phyloP scores from a whole-genome alignment of 305 asterid species.

The Rubia tinctorum region DNA sequence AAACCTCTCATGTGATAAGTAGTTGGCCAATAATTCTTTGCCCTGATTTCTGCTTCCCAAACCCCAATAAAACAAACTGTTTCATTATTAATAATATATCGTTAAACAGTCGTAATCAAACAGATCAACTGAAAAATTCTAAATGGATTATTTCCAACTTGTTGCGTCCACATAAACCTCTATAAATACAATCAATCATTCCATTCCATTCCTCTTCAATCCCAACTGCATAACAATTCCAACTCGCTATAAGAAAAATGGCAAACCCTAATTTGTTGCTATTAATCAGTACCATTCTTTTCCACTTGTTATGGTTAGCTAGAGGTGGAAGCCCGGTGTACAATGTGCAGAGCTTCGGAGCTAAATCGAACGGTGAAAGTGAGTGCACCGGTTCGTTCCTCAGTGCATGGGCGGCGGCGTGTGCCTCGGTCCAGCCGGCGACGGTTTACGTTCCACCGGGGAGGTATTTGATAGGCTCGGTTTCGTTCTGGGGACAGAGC shows the following conservation, averaged over 20 bases:
- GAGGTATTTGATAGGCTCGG: constrained; percentile 30
- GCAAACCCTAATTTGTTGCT: neutral
- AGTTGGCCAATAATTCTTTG: neutral
- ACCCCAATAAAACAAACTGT: neutral
- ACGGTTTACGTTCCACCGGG: constrained; percentile 49
- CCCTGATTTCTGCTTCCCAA: neutral
- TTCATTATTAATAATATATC: neutral
- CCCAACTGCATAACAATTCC: neutral
- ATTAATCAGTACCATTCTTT: neutral
- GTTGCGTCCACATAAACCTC: neutral
- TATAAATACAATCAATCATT: neutral
- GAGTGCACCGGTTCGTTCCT: constrained; percentile 37
- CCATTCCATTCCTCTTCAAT: neutral
- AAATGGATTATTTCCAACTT: neutral
- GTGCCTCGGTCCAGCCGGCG: constrained; percentile 35
- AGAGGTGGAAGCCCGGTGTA: constrained; percentile 3
- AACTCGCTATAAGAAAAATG: neutral
- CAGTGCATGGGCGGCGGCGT: constrained; percentile 50
- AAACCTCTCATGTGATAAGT: neutral
- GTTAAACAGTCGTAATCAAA: constrained; percentile 1
- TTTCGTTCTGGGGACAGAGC: constrained; percentile 34
- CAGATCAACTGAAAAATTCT: neutral
- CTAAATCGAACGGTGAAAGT: constrained; percentile 35
- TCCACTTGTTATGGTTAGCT: constrained; percentile 5
- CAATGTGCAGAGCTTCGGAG: constrained; percentile 40